Evolutionary conservation across 495 filamentous ascomycete genomes (phyloP), one percentile per base, ranked within the genome.

Genomic region (Tuber aestivum): DNA sequence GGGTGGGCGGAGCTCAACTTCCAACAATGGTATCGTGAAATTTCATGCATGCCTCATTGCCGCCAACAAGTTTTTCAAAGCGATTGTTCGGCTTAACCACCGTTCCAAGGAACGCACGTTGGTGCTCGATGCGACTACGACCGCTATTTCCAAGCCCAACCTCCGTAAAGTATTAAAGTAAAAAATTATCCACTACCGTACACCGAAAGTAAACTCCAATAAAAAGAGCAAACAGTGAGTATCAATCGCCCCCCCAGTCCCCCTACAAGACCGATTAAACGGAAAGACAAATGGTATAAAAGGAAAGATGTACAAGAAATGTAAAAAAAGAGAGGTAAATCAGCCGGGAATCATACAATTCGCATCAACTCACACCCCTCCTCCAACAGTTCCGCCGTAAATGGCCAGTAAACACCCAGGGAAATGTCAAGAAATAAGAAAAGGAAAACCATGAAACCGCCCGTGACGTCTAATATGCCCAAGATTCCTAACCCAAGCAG

Each of bases 341-440:
- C 7, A 56, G 9, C n/a, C 27, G 14, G 50, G 50, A 20, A 61
- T 32, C 50, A 61, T 32, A 61, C 50, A 61, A 61, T 61, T 61
- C 12, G 7, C 50, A 61, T 61, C n/a, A 61, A 27, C 50, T 10
- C 50, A 61, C 12, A 12, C 12, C 23, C n/a, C 9, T 32, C 50
- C n/a, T 27, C 50, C 23, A 32, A 12, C 10, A 7, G 23, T 23
- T 27, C 9, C 8, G 23, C 48, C 27, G 20, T 27, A 56, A 56
- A n/a, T 48, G 6, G 32, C 35, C 23, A 72, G n/a, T n/a, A n/a
- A 72, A 48, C 27, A 45, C 35, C 41, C 41, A 32, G 41, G 41
- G 41, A 68, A 23, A 61, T 73, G 1, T 38, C 38, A 41, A 73
- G 74, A 45, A 18, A 48, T 70, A 32, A 76, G 72, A 69, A 70